phyloP scores from a whole-genome alignment of 768 basidiomycete species.

The Peribolospora baueri region DNA sequence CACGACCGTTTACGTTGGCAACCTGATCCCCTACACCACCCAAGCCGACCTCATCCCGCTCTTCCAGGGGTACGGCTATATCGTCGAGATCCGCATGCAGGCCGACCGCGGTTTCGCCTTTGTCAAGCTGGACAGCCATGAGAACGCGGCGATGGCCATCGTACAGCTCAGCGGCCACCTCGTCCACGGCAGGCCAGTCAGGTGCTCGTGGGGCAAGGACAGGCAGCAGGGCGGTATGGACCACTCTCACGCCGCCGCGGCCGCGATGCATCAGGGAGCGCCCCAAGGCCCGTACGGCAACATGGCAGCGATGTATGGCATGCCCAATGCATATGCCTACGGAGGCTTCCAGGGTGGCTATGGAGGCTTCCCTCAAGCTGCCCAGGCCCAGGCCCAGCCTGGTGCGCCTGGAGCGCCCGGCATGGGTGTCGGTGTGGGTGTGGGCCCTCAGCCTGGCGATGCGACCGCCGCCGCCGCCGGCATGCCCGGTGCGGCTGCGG shows the following conservation, averaged over 20 bases:
- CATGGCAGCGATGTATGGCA: slow-evolving; percentile 71
- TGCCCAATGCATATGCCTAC: slow-evolving; percentile 59
- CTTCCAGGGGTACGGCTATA: slow-evolving; percentile 95
- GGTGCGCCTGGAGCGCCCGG: not conserved
- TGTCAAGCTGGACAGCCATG: slow-evolving; percentile 94
- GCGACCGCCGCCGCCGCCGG: no score
- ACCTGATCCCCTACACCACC: slow-evolving; percentile 87
- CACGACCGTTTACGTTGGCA: slow-evolving; percentile 79
- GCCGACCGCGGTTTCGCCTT: slow-evolving; percentile 97
- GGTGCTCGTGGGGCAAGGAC: slow-evolving; percentile 98
- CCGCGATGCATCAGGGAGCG: slow-evolving; percentile 22
- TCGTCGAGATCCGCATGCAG: slow-evolving; percentile 97
- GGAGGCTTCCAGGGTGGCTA: slow-evolving; percentile 26
- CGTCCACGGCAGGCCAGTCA: slow-evolving; percentile 91
- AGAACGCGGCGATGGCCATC: slow-evolving; percentile 94
- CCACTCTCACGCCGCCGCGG: slow-evolving; percentile 34
- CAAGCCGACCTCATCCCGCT: slow-evolving; percentile 93
- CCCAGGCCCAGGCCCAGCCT: slow-evolving; percentile 5
- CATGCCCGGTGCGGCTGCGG: slow-evolving; percentile 30
- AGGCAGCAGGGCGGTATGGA: slow-evolving; percentile 39
- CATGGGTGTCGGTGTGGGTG: no score
- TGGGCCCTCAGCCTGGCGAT: no score
- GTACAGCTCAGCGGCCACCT: slow-evolving; percentile 89
- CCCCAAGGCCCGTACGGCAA: slow-evolving; percentile 39
- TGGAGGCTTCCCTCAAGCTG: slow-evolving; percentile 44